phyloP scores from a whole-genome alignment of 2,329 filamentous ascomycete genomes.

The Clarireedia paspali region DNA sequence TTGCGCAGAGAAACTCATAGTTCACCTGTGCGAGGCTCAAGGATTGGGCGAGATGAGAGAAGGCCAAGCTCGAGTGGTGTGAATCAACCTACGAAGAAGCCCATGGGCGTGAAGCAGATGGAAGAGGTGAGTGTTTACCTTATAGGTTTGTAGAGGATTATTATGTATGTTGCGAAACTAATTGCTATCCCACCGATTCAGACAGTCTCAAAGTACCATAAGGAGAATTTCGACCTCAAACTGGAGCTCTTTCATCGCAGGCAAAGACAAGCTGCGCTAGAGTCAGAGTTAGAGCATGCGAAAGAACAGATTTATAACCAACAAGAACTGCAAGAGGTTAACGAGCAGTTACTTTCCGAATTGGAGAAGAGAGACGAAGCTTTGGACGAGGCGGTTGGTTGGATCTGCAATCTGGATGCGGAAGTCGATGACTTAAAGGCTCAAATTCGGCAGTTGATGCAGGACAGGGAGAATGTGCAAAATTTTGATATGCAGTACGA shows the following conservation, averaged over 20 bases:
- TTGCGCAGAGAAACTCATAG: constrained; percentile 22
- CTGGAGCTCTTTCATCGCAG: constrained; percentile 63
- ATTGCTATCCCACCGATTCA: constrained; percentile 24
- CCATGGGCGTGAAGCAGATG: constrained; percentile 59
- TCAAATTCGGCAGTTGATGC: constrained; percentile 44
- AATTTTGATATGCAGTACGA: constrained; percentile 36
- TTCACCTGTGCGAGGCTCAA: constrained; percentile 22
- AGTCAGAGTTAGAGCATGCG: constrained; percentile 48
- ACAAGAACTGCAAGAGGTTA: constrained; percentile 47
- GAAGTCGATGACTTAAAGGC: constrained; percentile 33
- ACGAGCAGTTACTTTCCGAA: constrained; percentile 50
- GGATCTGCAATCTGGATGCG: constrained; percentile 53
- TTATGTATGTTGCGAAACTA: constrained; percentile 6
- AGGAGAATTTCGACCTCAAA: constrained; percentile 72
- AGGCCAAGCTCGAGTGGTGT: constrained; percentile 26
- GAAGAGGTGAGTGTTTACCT: constrained; percentile 45
- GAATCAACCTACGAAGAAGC: constrained; percentile 30
- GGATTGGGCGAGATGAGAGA: constrained; percentile 17
- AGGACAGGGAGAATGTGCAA: constrained; percentile 46
- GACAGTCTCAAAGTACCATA: constrained; percentile 61
- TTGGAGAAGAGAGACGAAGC: constrained; percentile 63
- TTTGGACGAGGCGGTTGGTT: constrained; percentile 60
- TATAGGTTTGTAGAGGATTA: not conserved
- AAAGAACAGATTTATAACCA: constrained; percentile 35
- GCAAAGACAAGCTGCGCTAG: constrained; percentile 53